Evolutionary conservation across 768 basidiomycete species (phyloP), one percentile per base, ranked within the genome.

Genomic region (Boletellus emodensis): DNA sequence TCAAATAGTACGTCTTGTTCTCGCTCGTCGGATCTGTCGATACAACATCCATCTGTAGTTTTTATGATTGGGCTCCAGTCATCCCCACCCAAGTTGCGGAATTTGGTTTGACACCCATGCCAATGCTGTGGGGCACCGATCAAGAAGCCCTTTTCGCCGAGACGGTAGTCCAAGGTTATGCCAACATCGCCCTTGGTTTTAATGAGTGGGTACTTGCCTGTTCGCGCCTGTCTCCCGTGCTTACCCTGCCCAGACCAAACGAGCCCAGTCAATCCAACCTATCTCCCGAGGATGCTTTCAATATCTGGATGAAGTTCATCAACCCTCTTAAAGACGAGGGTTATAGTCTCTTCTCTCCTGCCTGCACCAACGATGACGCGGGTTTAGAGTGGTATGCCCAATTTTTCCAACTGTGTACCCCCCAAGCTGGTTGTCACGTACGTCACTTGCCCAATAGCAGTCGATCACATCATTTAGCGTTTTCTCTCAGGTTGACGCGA

Each of bases 101-200:
- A 13, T 24, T 18, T 18, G 83, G 81, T 15, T 61, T 84, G 12
- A 54, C 73, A 1, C 79, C 65, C 56, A 71, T 78, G 33, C 77
- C 85, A 18, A 86, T 87, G 85, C 65, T 90, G 1, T 92, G 87
- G 88, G 83, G 85, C 51, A 46, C 50, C 0, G 68, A 76, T 14
- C 71, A 84, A 43, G 53, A 30, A 39, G 6, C 3, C 69, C 74
- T 3, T 1, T 86, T 87, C 64, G 54, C 71, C 50, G 58, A 58
- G 0, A 49, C 64, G 33, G 78, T 83, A 20, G 64, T 72, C 39
- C 37, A 60, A n/a, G 81, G 80, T 30, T 81, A 84, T 59, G 77
- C 82, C 46, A 58, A 68, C 20, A 60, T 61, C 46, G 79, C 75
- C 36, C 56, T 87, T 18, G 85, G 82, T 46, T 68, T 77, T 63